A percentile compares a stretch with the other conserved stretches of the same genome.
These are phyloP conservation scores for Exidia glandulosa DNA, from an alignment of 768 basidiomycete genomes.

Conservation along the genomic window DNA sequence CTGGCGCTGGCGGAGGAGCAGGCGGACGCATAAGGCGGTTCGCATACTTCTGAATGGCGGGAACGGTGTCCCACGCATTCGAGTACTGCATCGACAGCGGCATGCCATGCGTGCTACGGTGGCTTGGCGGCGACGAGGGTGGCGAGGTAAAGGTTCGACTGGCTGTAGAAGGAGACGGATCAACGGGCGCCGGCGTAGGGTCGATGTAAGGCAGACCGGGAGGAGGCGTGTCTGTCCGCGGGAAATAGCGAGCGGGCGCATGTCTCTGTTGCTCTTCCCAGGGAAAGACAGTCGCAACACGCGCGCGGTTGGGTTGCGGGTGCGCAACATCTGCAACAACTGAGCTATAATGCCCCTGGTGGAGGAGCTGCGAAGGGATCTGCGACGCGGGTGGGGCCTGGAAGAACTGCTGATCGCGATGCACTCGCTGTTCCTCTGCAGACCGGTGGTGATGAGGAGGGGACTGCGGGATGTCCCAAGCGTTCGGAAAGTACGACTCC, in stretches of 20 bases:
- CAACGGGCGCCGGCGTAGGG: conserved; percentile 16
- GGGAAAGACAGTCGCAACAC: conserved; percentile 79
- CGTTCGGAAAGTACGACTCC: conserved; percentile 71
- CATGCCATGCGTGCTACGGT: conserved; percentile 25
- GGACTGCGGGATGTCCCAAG: conserved; percentile 64
- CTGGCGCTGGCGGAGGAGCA: conserved; percentile 29
- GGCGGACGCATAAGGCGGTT: conserved; percentile 41
- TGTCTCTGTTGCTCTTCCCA: conserved; percentile 78
- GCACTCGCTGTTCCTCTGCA: conserved; percentile 16
- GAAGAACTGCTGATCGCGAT: conserved; percentile 38
- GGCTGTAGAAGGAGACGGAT: conserved; percentile 6
- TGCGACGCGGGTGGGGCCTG: conserved; percentile 45
- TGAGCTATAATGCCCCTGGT: conserved; percentile 63
- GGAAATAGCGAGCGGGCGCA: conserved; percentile 63
- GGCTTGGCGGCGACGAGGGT: neutral
- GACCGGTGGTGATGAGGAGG: conserved; percentile 18
- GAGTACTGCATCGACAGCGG: conserved; percentile 51
- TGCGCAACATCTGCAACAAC: conserved; percentile 21
- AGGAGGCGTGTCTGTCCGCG: conserved; percentile 45
- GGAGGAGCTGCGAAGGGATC: conserved; percentile 56
- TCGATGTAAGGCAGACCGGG: conserved; percentile 19
- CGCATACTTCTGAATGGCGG: conserved; percentile 70
- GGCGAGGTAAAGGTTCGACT: conserved; percentile 13
- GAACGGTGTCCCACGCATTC: conserved; percentile 80
- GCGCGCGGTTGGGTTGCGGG: conserved; percentile 47